Base-by-base conservation (phyloP, 202 grass and related monocot species). In the Carex sylvatica region DNA sequence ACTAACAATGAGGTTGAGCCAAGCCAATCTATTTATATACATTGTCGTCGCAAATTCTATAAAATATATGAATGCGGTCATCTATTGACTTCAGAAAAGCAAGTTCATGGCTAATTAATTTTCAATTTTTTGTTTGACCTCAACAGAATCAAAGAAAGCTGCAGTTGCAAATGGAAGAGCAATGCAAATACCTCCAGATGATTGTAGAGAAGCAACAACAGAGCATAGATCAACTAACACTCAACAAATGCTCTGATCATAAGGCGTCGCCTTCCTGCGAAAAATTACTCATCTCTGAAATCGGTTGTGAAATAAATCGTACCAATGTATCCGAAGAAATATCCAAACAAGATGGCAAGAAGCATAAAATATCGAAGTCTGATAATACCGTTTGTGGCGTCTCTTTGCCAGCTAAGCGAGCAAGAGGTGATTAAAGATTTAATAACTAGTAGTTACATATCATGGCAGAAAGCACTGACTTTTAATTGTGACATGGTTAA, bases 81-180 rank as follows among this genome's bases (percentile, higher is more conserved):
- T 76, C 69, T 33, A 82, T 78, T 44, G 54, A 52, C 36, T 0
- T 38, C 5, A 66, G 1, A 13, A 42, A 47, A 78, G 24, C 3
- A 61, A 14, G 44, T 40, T 68, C 62, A 9, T 40, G 8, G 40
- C 56, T 58, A 58, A 35, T 77, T 36, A 58, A 58, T 52, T 33
- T 58, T 3, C 7, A 23, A 35, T 35, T 15, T 9, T 33, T 53
- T 59, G 3, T 59, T 77, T 53, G 60, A 36, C 82, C 54, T 79
- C 20, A 1, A 8, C 63, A 94, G 87, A 63, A 87, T 82, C 87
- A 94, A 83, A 91, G 87, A 85, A 91, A 91, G 78, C 75, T 94
- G 75, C 92, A 94, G 58, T 8, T 91, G 82, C 89, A 87, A 84
- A 90, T 94, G 8, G 92, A 94, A 75, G 83, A 89, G 82, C 89